Evolutionary conservation across 2,329 filamentous ascomycete species (phyloP).

Genomic region (Dactylellina drechsleri): DNA sequence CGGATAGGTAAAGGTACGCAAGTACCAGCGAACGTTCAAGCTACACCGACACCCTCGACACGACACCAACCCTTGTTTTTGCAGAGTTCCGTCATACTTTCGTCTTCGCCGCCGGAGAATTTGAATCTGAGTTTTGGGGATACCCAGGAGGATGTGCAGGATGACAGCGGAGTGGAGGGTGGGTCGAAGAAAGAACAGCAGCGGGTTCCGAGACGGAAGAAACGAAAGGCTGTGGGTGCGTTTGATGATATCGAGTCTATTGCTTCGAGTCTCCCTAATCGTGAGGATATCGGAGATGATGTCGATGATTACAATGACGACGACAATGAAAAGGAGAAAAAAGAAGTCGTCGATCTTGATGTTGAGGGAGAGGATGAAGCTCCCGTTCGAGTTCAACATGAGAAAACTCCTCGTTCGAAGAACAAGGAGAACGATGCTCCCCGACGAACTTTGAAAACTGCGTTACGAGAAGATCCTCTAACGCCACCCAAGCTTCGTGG

Average conservation of each 20-base stretch:
- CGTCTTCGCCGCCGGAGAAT: conserved; percentile 33
- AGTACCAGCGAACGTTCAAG: conserved; percentile 5
- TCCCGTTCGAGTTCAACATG: neutral
- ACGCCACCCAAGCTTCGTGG: conserved; percentile 20
- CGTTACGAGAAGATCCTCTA: neutral
- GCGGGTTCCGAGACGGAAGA: conserved; percentile 23
- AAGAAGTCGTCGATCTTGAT: neutral
- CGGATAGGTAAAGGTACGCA: conserved; percentile 15
- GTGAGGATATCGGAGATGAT: neutral
- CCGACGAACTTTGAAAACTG: neutral
- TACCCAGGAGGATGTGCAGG: conserved; percentile 53
- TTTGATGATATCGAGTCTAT: conserved; percentile 54
- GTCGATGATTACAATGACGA: conserved; percentile 10
- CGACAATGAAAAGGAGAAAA: neutral
- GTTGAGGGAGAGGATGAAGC: conserved; percentile 4
- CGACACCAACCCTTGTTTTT: conserved; percentile 13
- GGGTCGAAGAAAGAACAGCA: neutral
- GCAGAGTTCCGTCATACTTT: conserved; percentile 30
- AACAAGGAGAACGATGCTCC: conserved; percentile 25
- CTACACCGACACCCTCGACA: conserved; percentile 37
- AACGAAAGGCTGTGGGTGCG: conserved; percentile 24
- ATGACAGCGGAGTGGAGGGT: conserved; percentile 23
- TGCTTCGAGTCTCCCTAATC: conserved; percentile 40
- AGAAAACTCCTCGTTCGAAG: neutral
- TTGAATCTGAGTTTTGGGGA: conserved; percentile 49